phyloP scores from a whole-genome alignment of 2,329 filamentous ascomycete species.

The Annulohypoxylon truncatum region DNA sequence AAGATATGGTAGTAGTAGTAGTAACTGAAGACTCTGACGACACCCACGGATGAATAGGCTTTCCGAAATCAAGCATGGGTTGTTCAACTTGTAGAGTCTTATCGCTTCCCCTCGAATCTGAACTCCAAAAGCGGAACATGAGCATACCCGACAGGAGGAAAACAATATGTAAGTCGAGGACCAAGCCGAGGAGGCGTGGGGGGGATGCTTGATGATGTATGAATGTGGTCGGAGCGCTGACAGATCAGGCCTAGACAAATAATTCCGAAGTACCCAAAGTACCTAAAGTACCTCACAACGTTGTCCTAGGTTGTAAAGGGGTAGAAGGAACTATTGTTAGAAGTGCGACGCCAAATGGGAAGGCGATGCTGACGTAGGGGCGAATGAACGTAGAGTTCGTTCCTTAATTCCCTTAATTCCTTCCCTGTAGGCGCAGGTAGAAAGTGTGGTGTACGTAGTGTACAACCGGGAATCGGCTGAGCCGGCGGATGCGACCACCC shows the following conservation, averaged over 20 bases:
- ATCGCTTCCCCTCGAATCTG: conserved; percentile 68
- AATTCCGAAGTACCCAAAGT: neutral
- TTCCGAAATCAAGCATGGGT: conserved; percentile 54
- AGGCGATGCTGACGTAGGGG: conserved; percentile 52
- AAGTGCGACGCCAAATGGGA: conserved; percentile 45
- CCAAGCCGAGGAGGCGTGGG: neutral
- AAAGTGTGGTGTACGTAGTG: conserved; percentile 19
- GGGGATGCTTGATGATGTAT: conserved; percentile 18
- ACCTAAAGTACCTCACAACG: conserved; percentile 18
- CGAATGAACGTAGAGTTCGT: conserved; percentile 16
- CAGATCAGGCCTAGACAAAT: conserved; percentile 35
- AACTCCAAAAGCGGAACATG: conserved; percentile 73
- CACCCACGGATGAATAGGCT: conserved; percentile 51
- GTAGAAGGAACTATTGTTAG: conserved; percentile 36
- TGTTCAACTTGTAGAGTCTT: conserved; percentile 58
- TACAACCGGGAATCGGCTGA: conserved; percentile 36
- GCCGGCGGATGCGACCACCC: conserved; percentile 35
- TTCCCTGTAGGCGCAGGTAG: conserved; percentile 31
- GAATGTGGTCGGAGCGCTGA: conserved; percentile 42
- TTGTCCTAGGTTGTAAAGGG: conserved; percentile 21
- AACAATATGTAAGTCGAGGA: conserved; percentile 11
- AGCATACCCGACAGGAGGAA: conserved; percentile 55
- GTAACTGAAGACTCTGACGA: conserved; percentile 44
- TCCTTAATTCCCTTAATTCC: conserved; percentile 17
- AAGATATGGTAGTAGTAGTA: conserved; percentile 26